phyloP scores from a whole-genome alignment of 768 basidiomycete genomes.

The Calocera viscosa region DNA sequence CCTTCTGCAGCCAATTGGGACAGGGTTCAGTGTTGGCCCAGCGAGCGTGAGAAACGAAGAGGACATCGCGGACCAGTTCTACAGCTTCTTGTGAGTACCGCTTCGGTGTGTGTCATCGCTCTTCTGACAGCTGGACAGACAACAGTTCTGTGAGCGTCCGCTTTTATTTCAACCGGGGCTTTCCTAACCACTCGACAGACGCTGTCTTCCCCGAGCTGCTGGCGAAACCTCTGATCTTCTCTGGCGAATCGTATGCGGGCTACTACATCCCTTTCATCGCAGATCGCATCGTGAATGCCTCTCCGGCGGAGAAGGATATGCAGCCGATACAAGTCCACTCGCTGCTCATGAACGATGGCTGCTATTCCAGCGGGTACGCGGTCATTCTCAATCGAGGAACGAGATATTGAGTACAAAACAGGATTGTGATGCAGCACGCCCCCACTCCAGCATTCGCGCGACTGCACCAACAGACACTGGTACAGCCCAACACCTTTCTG shows the following conservation, averaged over 20 bases:
- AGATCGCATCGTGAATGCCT: constrained; percentile 14
- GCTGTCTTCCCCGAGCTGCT: constrained; percentile 15
- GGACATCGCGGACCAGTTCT: constrained; percentile 16
- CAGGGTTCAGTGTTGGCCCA: not conserved
- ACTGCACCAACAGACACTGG: not conserved
- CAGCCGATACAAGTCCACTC: constrained; percentile 13
- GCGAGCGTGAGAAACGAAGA: constrained; percentile 2
- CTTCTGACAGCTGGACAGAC: not conserved
- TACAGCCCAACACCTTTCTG: not conserved
- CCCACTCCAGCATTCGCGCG: not conserved
- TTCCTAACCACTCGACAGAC: not conserved
- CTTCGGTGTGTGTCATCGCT: not conserved
- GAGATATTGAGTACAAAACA: not conserved
- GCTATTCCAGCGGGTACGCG: constrained; percentile 12
- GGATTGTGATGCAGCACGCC: constrained; percentile 4
- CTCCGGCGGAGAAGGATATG: not conserved
- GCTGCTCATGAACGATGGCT: constrained; percentile 17
- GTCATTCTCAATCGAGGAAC: too few species aligned
- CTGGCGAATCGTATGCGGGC: constrained; percentile 11
- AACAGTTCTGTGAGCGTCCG: not conserved
- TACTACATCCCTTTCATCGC: constrained; percentile 17
- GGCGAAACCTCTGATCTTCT: constrained; percentile 13
- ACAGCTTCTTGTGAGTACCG: constrained; percentile 14
- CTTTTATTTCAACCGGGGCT: not conserved
- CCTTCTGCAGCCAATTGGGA: not conserved